These are phyloP conservation scores for Lasiodiplodia sp. DNA, from an alignment of 2,329 filamentous ascomycete genomes.

Conservation along the genomic window DNA sequence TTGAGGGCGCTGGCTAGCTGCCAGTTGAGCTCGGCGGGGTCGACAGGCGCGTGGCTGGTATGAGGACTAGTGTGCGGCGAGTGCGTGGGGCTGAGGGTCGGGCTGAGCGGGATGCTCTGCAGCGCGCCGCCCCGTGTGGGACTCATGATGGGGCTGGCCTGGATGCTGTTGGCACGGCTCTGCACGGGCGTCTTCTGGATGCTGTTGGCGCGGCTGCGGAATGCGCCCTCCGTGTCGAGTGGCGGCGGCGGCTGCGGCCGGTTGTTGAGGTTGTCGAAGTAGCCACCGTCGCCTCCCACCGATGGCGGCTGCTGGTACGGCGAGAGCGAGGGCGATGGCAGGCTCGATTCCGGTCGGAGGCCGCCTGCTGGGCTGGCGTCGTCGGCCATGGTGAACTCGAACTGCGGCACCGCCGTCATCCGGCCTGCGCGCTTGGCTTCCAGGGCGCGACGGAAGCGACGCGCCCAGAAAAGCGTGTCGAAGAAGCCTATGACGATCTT, in stretches of 20 bases:
- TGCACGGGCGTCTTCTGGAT: constrained; percentile 48
- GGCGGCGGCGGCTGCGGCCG: not conserved
- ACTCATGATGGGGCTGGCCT: constrained; percentile 43
- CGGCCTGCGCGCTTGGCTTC: constrained; percentile 76
- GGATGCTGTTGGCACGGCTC: constrained; percentile 48
- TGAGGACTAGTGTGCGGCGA: constrained; percentile 12
- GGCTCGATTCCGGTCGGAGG: constrained; percentile 32
- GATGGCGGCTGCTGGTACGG: constrained; percentile 27
- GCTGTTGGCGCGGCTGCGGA: constrained; percentile 46
- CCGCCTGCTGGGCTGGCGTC: constrained; percentile 61
- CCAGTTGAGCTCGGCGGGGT: constrained; percentile 45
- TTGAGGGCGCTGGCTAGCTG: constrained; percentile 53
- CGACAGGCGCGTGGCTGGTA: not conserved
- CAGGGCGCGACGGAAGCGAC: constrained; percentile 78
- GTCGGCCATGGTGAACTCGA: constrained; percentile 77
- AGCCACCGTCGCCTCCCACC: not conserved
- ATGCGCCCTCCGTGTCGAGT: constrained; percentile 20
- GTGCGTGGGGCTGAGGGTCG: constrained; percentile 9
- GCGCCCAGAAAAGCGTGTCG: constrained; percentile 88
- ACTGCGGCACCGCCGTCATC: constrained; percentile 77
- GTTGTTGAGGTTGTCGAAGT: constrained; percentile 21
- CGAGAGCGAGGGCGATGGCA: constrained; percentile 40
- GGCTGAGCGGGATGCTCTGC: constrained; percentile 9
- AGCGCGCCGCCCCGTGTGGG: constrained; percentile 10
- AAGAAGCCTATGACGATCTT: constrained; percentile 95